Conservation (phyloP, 2,329 filamentous ascomycete species). For the Paracoccidioides lutzii region DNA sequence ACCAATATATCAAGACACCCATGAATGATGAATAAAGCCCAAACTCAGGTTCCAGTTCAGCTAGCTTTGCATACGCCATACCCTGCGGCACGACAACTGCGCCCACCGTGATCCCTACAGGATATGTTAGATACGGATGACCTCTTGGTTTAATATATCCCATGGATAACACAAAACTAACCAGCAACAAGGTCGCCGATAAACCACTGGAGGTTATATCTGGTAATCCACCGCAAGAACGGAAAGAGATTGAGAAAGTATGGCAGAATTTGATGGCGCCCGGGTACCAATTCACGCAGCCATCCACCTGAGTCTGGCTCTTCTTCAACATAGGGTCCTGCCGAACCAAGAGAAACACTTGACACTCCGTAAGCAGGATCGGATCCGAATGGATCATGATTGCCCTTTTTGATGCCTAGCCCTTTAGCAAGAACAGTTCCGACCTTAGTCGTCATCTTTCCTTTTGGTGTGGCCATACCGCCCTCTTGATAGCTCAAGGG, state of each 20-base stretch:
- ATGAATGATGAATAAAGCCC: conserved; percentile 94
- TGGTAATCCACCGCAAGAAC: conserved; percentile 73
- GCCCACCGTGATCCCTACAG: conserved; percentile 53
- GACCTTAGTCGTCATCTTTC: conserved; percentile 32
- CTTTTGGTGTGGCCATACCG: not conserved
- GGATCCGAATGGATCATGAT: conserved; percentile 42
- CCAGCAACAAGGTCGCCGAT: conserved; percentile 80
- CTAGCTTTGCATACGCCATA: conserved; percentile 86
- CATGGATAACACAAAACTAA: conserved; percentile 29
- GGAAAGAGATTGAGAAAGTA: conserved; percentile 71
- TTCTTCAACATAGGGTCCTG: conserved; percentile 69
- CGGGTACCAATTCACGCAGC: conserved; percentile 52
- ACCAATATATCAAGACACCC: conserved; percentile 90
- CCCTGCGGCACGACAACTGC: conserved; percentile 85
- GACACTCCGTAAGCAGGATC: conserved; percentile 65
- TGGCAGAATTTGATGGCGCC: conserved; percentile 36
- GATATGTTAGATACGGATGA: not conserved
- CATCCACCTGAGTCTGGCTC: conserved; percentile 66
- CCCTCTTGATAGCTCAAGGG: not conserved
- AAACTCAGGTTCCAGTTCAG: conserved; percentile 65
- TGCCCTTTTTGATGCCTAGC: conserved; percentile 69
- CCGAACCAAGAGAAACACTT: conserved; percentile 57
- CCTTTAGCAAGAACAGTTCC: conserved; percentile 64
- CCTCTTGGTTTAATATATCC: not conserved
- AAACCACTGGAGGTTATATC: conserved; percentile 85